These are phyloP conservation scores for Tothia fuscella DNA, from an alignment of 2,329 filamentous ascomycete species.

Conservation along the genomic window DNA sequence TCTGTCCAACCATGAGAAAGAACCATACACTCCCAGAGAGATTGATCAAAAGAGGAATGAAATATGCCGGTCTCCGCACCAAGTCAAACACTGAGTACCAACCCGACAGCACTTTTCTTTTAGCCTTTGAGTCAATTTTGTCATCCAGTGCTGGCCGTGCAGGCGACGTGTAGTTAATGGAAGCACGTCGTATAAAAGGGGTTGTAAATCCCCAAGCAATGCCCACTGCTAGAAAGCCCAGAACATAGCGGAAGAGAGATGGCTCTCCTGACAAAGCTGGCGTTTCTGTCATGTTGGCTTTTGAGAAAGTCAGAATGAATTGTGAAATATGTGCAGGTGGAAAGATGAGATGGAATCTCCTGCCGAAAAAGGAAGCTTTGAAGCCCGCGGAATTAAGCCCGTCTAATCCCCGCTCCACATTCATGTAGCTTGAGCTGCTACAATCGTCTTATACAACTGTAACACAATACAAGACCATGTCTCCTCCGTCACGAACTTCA, in stretches of 20 bases:
- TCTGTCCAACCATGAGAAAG: slow-evolving; percentile 83
- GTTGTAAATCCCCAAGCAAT: slow-evolving; percentile 89
- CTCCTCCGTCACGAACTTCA: slow-evolving; percentile 1
- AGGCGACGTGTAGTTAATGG: slow-evolving; percentile 56
- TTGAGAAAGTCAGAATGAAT: too few relatives aligned
- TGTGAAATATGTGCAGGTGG: too few relatives aligned
- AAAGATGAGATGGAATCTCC: too few relatives aligned
- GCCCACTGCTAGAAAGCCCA: slow-evolving; percentile 83
- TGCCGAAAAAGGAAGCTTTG: too few relatives aligned
- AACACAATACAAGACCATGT: background rate
- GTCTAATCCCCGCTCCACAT: too few relatives aligned
- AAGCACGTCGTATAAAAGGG: slow-evolving; percentile 76
- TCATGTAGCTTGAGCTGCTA: too few relatives aligned
- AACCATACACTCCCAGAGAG: slow-evolving; percentile 94
- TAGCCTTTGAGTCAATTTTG: slow-evolving; percentile 37
- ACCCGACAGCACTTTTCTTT: slow-evolving; percentile 48
- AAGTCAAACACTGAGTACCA: slow-evolving; percentile 70
- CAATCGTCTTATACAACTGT: background rate
- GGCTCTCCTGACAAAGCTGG: too few relatives aligned
- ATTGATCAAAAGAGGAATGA: slow-evolving; percentile 73
- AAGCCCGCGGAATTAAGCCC: too few relatives aligned
- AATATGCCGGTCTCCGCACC: slow-evolving; percentile 69
- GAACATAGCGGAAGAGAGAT: slow-evolving; percentile 52
- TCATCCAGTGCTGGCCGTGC: slow-evolving; percentile 22
- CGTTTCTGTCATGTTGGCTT: too few relatives aligned